Evolutionary conservation across 306 rosid genomes (phyloP).

Genomic region (Ceratonia siliqua): DNA sequence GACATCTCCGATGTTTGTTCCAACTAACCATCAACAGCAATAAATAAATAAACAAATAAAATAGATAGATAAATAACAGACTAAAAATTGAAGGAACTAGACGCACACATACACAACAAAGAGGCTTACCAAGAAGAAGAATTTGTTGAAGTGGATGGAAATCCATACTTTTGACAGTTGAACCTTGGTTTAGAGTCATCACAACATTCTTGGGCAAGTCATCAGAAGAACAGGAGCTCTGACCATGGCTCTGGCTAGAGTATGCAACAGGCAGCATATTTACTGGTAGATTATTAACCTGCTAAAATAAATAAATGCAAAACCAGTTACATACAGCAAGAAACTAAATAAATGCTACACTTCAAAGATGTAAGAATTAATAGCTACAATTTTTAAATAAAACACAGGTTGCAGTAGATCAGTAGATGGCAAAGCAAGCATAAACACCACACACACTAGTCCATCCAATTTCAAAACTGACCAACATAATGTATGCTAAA

Average conservation of each 20-base stretch:
- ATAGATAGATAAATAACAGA: slow-evolving; percentile 3
- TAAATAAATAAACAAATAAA: slow-evolving; percentile 14
- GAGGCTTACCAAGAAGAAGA: slow-evolving; percentile 80
- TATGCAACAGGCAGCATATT: slow-evolving; percentile 72
- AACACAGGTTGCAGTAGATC: neutral
- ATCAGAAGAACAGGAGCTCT: slow-evolving; percentile 79
- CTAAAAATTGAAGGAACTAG: neutral
- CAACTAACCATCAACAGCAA: slow-evolving; percentile 58
- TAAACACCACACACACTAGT: neutral
- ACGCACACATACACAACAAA: slow-evolving; percentile 1
- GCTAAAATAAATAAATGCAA: slow-evolving; percentile 40
- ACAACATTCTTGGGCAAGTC: slow-evolving; percentile 87
- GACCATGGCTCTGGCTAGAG: slow-evolving; percentile 79
- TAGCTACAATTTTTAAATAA: neutral
- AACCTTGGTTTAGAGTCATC: slow-evolving; percentile 71
- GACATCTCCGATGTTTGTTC: slow-evolving; percentile 85
- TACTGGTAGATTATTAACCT: slow-evolving; percentile 84
- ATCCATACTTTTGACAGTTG: slow-evolving; percentile 85
- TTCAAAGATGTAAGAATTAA: neutral
- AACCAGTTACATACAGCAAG: slow-evolving; percentile 31
- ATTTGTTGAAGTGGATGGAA: slow-evolving; percentile 87
- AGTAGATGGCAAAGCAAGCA: neutral
- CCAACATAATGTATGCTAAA: neutral
- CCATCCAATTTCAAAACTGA: neutral
- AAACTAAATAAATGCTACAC: neutral